Percentiles rank a stretch among this genome's conserved stretches.
phyloP scores from a whole-genome alignment of 129 eudicot species.

The Deinandra increscens region DNA sequence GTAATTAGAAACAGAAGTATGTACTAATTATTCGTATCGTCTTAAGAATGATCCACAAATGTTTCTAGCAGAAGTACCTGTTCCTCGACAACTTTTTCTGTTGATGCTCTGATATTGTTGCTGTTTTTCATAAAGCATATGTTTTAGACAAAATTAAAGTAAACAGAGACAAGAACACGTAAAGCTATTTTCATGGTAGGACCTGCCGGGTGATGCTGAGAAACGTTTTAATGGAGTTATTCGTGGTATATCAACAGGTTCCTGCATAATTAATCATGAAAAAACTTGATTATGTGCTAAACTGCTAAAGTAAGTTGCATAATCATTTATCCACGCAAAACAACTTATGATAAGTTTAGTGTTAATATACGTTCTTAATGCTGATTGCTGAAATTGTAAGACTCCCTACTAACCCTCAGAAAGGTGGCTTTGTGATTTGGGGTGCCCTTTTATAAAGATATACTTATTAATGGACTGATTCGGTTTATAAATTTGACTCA shows the following conservation, averaged over 20 bases:
- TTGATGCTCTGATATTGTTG: slow-evolving; percentile 39
- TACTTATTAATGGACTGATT: not conserved
- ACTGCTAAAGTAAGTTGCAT: not conserved
- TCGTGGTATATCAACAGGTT: slow-evolving; percentile 31
- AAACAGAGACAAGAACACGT: not conserved
- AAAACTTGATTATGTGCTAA: slow-evolving; percentile 7
- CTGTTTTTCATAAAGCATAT: slow-evolving; percentile 22
- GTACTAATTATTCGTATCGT: not conserved
- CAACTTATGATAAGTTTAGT: not conserved
- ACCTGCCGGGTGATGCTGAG: slow-evolving; percentile 65
- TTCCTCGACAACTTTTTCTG: slow-evolving; percentile 33
- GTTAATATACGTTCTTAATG: not conserved
- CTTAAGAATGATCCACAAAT: slow-evolving; percentile 7
- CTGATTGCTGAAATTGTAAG: not conserved
- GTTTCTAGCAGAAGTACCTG: slow-evolving; percentile 37
- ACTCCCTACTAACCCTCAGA: not conserved
- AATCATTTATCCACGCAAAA: not conserved
- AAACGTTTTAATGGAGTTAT: slow-evolving; percentile 57
- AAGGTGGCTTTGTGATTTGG: not conserved
- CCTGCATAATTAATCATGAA: slow-evolving; percentile 40
- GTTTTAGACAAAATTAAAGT: slow-evolving; percentile 3
- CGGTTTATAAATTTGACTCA: not conserved
- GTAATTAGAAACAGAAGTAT: slow-evolving; percentile 7
- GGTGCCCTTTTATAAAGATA: not conserved
- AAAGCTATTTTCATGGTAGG: slow-evolving; percentile 14